Conservation (phyloP, 208 protist species). For the Leishmania guyanensis region DNA sequence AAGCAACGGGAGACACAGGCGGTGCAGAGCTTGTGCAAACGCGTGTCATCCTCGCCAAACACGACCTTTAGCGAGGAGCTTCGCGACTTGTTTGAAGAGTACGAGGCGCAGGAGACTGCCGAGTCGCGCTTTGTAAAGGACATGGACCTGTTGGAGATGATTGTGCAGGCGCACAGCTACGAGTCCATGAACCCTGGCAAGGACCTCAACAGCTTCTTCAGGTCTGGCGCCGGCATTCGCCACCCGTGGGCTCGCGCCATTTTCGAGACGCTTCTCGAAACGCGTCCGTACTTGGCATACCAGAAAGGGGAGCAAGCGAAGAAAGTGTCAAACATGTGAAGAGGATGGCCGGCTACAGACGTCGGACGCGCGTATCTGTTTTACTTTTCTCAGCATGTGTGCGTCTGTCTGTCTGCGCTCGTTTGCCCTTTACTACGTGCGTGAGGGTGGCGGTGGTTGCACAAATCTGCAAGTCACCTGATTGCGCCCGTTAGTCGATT, state of each 20-base stretch:
- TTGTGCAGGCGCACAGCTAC: conserved; percentile 90
- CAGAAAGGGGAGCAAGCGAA: conserved; percentile 11
- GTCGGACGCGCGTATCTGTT: background rate
- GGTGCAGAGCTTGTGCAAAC: conserved; percentile 47
- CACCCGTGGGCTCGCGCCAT: conserved; percentile 81
- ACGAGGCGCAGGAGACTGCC: conserved; percentile 79
- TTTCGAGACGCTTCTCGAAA: conserved; percentile 58
- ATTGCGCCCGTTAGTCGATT: no score
- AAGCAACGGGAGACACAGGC: conserved; percentile 62
- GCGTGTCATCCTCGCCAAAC: conserved; percentile 41
- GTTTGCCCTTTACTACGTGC: background rate
- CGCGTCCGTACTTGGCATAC: conserved; percentile 35
- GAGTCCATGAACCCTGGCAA: conserved; percentile 70
- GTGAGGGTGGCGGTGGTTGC: background rate
- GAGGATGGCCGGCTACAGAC: background rate
- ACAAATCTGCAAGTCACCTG: background rate
- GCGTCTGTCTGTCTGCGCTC: background rate
- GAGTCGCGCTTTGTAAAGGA: conserved; percentile 92
- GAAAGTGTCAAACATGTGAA: conserved; percentile 7
- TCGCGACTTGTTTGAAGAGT: conserved; percentile 77
- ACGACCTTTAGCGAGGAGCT: conserved; percentile 63
- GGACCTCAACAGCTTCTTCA: conserved; percentile 80
- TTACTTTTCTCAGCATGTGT: background rate
- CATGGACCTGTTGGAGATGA: conserved; percentile 93
- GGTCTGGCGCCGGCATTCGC: conserved; percentile 64